Conservation (phyloP, 1,284 basidiomycete genomes). For the Pascua sp. region DNA sequence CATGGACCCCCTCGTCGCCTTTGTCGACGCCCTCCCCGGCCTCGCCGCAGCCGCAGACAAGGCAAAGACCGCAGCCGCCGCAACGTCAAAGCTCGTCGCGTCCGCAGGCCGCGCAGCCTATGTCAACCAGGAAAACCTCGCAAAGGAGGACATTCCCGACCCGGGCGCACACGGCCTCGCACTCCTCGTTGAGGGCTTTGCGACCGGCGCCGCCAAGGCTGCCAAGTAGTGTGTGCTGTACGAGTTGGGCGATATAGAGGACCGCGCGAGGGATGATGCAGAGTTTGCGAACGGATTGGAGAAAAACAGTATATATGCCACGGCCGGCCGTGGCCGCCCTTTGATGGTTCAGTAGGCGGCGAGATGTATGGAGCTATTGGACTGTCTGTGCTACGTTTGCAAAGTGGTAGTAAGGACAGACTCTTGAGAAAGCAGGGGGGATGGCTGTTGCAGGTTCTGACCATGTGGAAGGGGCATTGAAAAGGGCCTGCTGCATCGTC, state of each 20-base stretch:
- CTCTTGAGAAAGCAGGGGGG: too few species aligned
- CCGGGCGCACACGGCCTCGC: conserved; percentile 88
- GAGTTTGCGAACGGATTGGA: too few species aligned
- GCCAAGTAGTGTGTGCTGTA: background rate
- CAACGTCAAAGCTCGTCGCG: conserved; percentile 68
- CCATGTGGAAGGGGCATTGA: too few species aligned
- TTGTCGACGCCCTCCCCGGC: conserved; percentile 58
- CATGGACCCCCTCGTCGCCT: conserved; percentile 84
- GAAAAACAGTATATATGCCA: too few species aligned
- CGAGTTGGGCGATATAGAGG: background rate
- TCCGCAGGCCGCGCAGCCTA: conserved; percentile 88
- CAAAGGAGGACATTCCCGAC: conserved; percentile 69
- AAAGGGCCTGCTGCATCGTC: too few species aligned
- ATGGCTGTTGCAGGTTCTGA: too few species aligned
- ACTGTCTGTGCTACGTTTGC: too few species aligned
- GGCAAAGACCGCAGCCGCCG: conserved; percentile 67
- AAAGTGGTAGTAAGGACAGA: too few species aligned
- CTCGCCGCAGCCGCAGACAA: conserved; percentile 60
- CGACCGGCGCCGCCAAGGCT: conserved; percentile 16
- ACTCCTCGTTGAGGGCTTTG: conserved; percentile 62
- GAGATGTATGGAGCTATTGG: too few species aligned
- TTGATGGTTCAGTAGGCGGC: too few species aligned
- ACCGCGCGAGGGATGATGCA: too few species aligned
- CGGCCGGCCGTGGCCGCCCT: too few species aligned
- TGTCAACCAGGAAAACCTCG: conserved; percentile 68